Evolutionary conservation across 345 rosid species (phyloP).

Genomic region (Gossypioides kirkii): DNA sequence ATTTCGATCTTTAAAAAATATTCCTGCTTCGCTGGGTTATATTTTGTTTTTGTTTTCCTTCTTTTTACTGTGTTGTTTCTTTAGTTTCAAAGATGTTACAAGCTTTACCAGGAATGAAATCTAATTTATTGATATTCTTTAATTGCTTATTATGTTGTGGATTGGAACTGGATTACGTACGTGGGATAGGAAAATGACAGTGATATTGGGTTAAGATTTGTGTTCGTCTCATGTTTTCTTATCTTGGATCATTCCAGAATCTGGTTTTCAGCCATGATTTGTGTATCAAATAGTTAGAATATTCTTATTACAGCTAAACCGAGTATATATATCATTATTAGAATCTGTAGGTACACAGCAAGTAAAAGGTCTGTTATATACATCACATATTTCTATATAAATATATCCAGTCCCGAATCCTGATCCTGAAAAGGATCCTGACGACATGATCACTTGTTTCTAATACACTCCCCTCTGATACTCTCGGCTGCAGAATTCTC

Average conservation of each 20-base stretch:
- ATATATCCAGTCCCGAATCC: neutral
- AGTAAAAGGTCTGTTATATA: neutral
- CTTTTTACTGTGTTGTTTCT: too few species aligned
- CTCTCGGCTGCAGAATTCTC: conserved; percentile 75
- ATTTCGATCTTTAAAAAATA: too few species aligned
- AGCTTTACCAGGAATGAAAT: too few species aligned
- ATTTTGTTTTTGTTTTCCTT: neutral
- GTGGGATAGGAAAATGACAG: neutral
- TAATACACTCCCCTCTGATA: conserved; percentile 43
- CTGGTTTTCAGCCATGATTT: neutral
- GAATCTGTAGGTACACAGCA: neutral
- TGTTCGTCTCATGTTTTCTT: neutral
- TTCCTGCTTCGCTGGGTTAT: too few species aligned
- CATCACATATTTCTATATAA: neutral
- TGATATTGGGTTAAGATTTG: neutral
- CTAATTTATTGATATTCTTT: neutral
- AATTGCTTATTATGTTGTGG: neutral
- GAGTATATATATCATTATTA: too few species aligned
- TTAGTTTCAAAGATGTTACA: too few species aligned
- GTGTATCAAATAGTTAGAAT: neutral
- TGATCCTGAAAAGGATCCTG: neutral
- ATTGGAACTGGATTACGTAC: neutral
- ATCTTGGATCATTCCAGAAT: neutral
- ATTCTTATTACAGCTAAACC: too few species aligned
- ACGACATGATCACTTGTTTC: neutral